A percentile compares a stretch with the other conserved stretches of the same genome.
Evolutionary conservation across 306 rosid genomes (phyloP).

Genomic region (Oxytropis ochrocephala): DNA sequence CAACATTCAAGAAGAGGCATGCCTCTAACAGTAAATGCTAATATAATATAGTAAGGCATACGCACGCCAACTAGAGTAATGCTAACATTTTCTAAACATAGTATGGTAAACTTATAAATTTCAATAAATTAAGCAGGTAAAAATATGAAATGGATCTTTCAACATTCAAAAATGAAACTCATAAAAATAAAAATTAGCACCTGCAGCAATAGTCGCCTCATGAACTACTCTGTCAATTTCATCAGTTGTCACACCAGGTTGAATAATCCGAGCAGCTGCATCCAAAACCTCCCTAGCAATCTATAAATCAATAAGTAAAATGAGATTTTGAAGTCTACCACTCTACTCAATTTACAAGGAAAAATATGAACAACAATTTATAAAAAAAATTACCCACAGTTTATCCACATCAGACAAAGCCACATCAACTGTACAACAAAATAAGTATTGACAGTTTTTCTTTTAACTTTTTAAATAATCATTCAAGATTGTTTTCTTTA

Average conservation of each 20-base stretch:
- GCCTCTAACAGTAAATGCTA: neutral
- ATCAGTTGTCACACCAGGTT: slow-evolving; percentile 92
- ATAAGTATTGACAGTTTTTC: neutral
- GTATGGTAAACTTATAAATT: neutral
- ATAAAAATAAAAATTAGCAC: slow-evolving; percentile 37
- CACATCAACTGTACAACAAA: neutral
- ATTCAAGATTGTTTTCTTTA: neutral
- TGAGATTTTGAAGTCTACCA: neutral
- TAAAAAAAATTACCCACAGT: neutral
- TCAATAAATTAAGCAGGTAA: neutral
- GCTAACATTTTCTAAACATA: neutral
- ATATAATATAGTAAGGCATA: neutral
- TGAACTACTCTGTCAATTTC: slow-evolving; percentile 92
- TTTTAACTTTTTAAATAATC: neutral
- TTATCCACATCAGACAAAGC: neutral
- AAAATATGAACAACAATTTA: neutral
- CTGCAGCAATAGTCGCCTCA: slow-evolving; percentile 86
- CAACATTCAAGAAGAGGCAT: neutral
- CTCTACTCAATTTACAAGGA: neutral
- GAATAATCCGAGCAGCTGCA: slow-evolving; percentile 78
- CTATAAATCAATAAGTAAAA: slow-evolving; percentile 24
- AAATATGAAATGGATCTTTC: neutral
- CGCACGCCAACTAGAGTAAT: neutral
- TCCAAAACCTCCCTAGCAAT: slow-evolving; percentile 87
- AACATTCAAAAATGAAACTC: neutral